Percentiles rank a stretch among this genome's conserved stretches.
Evolutionary conservation across 805 yeast genomes (phyloP).

Genomic region (Blastobotrys terrestris): DNA sequence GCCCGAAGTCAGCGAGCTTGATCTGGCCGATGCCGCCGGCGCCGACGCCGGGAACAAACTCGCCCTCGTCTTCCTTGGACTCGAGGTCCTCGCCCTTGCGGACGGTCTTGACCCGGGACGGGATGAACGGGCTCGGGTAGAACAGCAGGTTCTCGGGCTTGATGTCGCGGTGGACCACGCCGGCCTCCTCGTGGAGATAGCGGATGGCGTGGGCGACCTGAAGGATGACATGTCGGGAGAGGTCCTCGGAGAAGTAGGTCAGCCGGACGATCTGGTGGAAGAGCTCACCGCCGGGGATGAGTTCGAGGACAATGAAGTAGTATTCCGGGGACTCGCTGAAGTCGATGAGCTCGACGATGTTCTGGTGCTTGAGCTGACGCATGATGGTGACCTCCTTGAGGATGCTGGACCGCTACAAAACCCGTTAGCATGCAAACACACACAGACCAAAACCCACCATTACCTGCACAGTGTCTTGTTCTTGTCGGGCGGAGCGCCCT

Average conservation of each 20-base stretch:
- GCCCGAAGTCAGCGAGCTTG: slow-evolving; percentile 92
- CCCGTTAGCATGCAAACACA: slow-evolving; percentile 1
- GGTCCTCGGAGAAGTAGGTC: slow-evolving; percentile 69
- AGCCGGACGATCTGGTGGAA: slow-evolving; percentile 73
- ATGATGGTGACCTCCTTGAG: slow-evolving; percentile 69
- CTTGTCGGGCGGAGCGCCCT: slow-evolving; percentile 8
- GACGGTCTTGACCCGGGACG: slow-evolving; percentile 28
- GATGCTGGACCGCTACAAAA: slow-evolving; percentile 41
- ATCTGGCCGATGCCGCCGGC: slow-evolving; percentile 90
- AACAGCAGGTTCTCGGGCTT: slow-evolving; percentile 75
- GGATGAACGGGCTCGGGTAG: slow-evolving; percentile 44
- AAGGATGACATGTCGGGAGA: slow-evolving; percentile 63
- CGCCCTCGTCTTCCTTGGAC: slow-evolving; percentile 76
- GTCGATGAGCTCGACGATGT: slow-evolving; percentile 51
- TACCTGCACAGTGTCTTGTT: slow-evolving; percentile 11
- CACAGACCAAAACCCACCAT: not conserved
- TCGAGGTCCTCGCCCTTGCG: slow-evolving; percentile 37
- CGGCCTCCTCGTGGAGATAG: slow-evolving; percentile 63
- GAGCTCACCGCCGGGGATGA: slow-evolving; percentile 72
- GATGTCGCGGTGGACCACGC: slow-evolving; percentile 73
- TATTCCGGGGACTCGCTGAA: slow-evolving; percentile 45
- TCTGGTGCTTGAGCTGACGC: slow-evolving; percentile 56
- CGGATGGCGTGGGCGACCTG: slow-evolving; percentile 68
- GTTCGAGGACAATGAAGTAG: slow-evolving; percentile 62
- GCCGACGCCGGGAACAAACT: slow-evolving; percentile 70